phyloP scores from a whole-genome alignment of 2,329 filamentous ascomycete species.

The Leptographium lundbergii region DNA sequence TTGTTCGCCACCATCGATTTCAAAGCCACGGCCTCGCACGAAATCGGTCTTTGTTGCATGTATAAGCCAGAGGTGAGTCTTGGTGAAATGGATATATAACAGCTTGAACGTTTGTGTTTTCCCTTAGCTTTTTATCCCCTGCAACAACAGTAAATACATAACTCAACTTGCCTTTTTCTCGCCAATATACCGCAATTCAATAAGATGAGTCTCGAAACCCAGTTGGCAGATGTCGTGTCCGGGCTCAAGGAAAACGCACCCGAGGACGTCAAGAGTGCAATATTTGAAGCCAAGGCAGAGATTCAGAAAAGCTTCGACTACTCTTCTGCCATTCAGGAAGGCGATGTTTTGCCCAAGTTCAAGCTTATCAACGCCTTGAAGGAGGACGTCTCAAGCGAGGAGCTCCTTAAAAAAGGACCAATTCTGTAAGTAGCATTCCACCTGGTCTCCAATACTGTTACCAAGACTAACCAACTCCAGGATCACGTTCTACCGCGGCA shows the following conservation, averaged over 20 bases:
- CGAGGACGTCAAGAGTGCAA: background rate
- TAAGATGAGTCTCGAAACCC: constrained; percentile 1
- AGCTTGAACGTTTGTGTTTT: background rate
- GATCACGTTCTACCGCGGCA: constrained; percentile 32
- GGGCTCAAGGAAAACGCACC: constrained; percentile 4
- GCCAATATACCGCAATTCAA: too few relatives aligned
- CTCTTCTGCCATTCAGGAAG: constrained; percentile 18
- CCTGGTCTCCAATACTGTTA: background rate
- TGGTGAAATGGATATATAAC: background rate
- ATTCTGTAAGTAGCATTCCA: constrained; percentile 16
- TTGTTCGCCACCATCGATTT: background rate
- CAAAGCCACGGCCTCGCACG: background rate
- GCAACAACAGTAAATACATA: background rate
- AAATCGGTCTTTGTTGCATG: background rate
- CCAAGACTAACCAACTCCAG: background rate
- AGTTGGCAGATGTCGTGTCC: background rate
- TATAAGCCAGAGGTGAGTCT: background rate
- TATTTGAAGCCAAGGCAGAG: background rate
- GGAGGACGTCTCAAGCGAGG: constrained; percentile 18
- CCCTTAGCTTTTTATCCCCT: background rate
- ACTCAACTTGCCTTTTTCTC: background rate
- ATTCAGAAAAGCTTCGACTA: constrained; percentile 14
- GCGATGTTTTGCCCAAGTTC: constrained; percentile 22
- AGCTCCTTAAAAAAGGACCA: constrained; percentile 19
- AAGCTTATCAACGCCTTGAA: constrained; percentile 21